phyloP scores from a whole-genome alignment of 140 eudicot genomes.

The Anethum foeniculum region DNA sequence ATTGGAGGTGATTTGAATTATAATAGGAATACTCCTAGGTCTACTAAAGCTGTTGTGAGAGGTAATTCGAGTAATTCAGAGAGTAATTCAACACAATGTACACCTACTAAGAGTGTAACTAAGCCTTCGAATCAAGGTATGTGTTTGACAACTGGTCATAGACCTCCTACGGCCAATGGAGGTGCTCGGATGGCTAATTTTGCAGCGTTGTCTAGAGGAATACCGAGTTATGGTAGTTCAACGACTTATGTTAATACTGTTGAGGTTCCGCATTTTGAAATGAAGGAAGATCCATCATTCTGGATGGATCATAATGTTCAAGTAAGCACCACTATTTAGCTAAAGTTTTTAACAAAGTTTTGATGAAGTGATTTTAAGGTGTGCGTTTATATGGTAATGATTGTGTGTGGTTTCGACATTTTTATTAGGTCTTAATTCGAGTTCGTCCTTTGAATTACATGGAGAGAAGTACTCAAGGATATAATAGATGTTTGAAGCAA shows the following conservation, averaged over 20 bases:
- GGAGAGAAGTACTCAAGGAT: conserved; percentile 68
- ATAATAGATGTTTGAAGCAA: conserved; percentile 78
- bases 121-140: conserved; percentile 73
- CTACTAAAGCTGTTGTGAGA: conserved; percentile 46
- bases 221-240: conserved; percentile 35
- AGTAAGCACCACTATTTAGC: conserved; percentile 30
- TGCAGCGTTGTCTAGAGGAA: conserved; percentile 56
- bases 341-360: neutral
- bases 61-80: conserved; percentile 54
- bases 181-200: conserved; percentile 38
- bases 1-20: conserved; percentile 24
- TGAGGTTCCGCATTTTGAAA: conserved; percentile 87
- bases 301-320: conserved; percentile 98
- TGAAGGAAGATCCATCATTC: conserved; percentile 91
- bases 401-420: conserved; percentile 8
- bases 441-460: conserved; percentile 66
- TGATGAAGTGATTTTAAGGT: neutral
- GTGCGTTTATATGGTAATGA: neutral
- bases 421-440: conserved; percentile 63
- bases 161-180: conserved; percentile 41
- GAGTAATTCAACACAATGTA: conserved; percentile 52
- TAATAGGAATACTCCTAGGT: conserved; percentile 49
- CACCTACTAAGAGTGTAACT: conserved; percentile 83
- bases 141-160: conserved; percentile 41
- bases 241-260: conserved; percentile 45